Conservation (phyloP, 148 eudicot species). For the Rheum nobile region DNA sequence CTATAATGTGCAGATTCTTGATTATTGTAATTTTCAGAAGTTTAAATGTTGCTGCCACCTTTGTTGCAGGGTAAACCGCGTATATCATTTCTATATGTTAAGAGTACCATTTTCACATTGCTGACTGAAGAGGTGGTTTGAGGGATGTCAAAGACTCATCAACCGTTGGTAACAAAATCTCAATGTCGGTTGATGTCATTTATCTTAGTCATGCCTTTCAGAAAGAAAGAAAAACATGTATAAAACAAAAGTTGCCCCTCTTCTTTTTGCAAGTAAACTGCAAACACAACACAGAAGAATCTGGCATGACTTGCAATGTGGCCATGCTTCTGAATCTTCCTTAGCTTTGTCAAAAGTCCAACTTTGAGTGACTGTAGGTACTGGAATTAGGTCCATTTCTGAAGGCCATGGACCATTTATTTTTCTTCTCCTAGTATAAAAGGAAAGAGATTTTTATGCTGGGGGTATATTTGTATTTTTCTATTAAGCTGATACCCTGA, state of each 20-base stretch:
- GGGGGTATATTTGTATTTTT: not conserved
- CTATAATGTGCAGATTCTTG: no score
- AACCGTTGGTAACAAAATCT: not conserved
- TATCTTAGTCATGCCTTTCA: not conserved
- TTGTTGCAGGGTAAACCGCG: slow-evolving; percentile 7
- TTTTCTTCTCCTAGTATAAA: not conserved
- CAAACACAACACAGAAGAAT: not conserved
- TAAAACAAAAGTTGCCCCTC: not conserved
- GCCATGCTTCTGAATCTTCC: not conserved
- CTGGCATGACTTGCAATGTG: not conserved
- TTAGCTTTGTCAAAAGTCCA: not conserved
- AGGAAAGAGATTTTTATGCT: not conserved
- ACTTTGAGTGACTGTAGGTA: slow-evolving; percentile 1
- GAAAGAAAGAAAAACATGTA: not conserved
- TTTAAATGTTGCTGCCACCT: not conserved
- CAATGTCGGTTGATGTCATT: slow-evolving; percentile 1
- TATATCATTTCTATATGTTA: not conserved
- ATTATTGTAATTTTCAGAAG: not conserved
- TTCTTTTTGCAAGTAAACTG: not conserved
- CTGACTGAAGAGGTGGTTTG: not conserved
- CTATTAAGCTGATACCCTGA: not conserved
- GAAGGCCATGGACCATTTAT: slow-evolving; percentile 2
- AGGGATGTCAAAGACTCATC: slow-evolving; percentile 1
- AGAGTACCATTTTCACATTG: not conserved
- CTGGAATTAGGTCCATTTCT: slow-evolving; percentile 1